Base-by-base conservation (phyloP, 164 flowering plant species). In the Aristolochia contorta region DNA sequence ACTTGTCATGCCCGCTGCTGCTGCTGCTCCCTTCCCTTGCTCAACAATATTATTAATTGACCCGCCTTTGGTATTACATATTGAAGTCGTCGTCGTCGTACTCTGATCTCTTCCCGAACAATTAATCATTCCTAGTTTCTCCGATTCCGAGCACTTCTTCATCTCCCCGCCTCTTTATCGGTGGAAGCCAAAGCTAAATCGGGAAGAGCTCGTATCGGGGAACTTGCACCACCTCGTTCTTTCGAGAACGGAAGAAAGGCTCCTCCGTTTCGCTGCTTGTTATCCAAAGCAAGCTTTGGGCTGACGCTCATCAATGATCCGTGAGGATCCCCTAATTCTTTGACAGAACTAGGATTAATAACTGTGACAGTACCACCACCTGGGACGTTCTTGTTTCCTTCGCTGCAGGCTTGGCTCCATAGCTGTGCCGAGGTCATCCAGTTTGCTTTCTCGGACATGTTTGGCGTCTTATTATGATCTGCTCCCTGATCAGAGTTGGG, bases 361-460 rank as follows among this genome's bases (percentile, higher is more conserved):
- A 27, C 30, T 27, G 30, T 27, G 5, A 27, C 30, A 27, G 30
- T 27, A 27, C 30, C 5, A 27, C n/a, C n/a, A n/a, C n/a, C n/a
- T n/a, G n/a, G n/a, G n/a, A n/a, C n/a, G 20, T 69, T 73, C 49
- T 78, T 83, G 55, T 62, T 72, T 59, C 58, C 80, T 20, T 75
- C 77, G 47, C 65, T 70, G 43, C 82, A n/a, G n/a, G n/a, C 61
- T 73, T 81, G 95, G 67, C 92, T 87, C 96, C 98, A 92, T 27
- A 89, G 77, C 32, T 86, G 98, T 20, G 91, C 93, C 0, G 86
- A 76, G 33, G 84, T 77, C 98, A 92, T 89, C 96, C 94, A 92
- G 59, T 75, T 87, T n/a, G 90, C 78, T 67, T 87, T 92, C 56
- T 89, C 86, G 1, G 86, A 73, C 2, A 65, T 45, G 66, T 65